Conservation (phyloP, 1,139 yeast genomes). For the Candida sojae region DNA sequence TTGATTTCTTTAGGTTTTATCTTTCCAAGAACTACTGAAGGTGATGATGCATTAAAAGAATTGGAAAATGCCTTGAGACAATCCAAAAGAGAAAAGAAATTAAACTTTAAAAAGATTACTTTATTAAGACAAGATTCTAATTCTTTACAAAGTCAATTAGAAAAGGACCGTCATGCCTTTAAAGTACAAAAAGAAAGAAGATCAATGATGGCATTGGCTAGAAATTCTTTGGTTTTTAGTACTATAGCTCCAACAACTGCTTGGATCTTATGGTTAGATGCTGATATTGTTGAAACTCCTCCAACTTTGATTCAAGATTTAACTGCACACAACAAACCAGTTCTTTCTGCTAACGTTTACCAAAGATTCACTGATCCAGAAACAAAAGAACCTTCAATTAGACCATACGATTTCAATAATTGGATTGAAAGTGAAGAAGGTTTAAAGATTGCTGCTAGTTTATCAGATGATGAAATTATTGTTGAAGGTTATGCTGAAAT, state of each 20-base stretch:
- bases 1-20: slow-evolving; percentile 88
- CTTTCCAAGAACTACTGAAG: slow-evolving; percentile 77
- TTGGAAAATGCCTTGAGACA: slow-evolving; percentile 72
- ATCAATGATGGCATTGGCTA: slow-evolving; percentile 86
- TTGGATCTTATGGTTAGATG: slow-evolving; percentile 96
- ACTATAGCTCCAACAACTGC: slow-evolving; percentile 85
- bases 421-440: slow-evolving; percentile 96
- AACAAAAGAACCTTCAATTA: slow-evolving; percentile 55
- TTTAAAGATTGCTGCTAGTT: slow-evolving; percentile 62
- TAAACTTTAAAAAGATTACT: slow-evolving; percentile 75
- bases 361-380: slow-evolving; percentile 72
- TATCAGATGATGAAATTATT: slow-evolving; percentile 86
- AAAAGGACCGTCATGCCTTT: slow-evolving; percentile 73
- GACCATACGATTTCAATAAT: slow-evolving; percentile 94
- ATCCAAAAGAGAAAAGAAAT: slow-evolving; percentile 55
- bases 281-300: slow-evolving; percentile 91
- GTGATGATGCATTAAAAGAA: slow-evolving; percentile 71
- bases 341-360: slow-evolving; percentile 88
- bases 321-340: slow-evolving; percentile 83
- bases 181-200: slow-evolving; percentile 88
- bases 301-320: slow-evolving; percentile 79
- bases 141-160: slow-evolving; percentile 65
- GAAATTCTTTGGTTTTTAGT: slow-evolving; percentile 90
- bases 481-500: slow-evolving; percentile 91
- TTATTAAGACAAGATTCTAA: slow-evolving; percentile 89